Base-by-base conservation (phyloP, 768 basidiomycete genomes). In the Serendipita sp. region DNA sequence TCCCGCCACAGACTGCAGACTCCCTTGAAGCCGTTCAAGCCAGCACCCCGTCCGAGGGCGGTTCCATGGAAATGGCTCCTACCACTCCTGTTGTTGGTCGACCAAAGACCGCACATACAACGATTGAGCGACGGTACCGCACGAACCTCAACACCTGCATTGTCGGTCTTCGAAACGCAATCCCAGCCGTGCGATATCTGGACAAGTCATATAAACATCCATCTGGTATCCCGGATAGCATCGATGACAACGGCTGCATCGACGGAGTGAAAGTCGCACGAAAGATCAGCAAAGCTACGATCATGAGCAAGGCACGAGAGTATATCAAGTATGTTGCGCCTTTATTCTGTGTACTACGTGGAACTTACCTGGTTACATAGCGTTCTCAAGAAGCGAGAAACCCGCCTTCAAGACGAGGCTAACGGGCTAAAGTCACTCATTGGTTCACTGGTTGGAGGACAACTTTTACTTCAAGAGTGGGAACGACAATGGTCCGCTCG, bases 181-280 rank as follows among this genome's bases (percentile, higher is more conserved):
- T 92, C 1, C 90, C 90, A 3, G 90, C 90, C 0, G 79, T 92
- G 44, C 85, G 89, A 3, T 84, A 89, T 16, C 77, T 91, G 3
- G 89, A 91, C 67, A 79, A 81, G 67, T 79, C 80, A 66, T 30
- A 66, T 28, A 63, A 65, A 63, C 54, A 47, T 16, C 47, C 63
- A 16, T 28, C 65, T 36, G 28, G 44, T n/a, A 58, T 69, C 60
- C 60, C 69, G 44, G 85, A 87, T 68, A 76, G 81, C 1, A 82
- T 89, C n/a, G 89, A 92, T 67, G 83, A 85, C 44, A 81, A 89
- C 2, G 91, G 91, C 2, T 91, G 86, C 68, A 86, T 92, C 2
- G 91, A 94, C 69, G 91, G 91, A n/a, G 89, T 94, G 71, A 88
- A 88, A 72, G 86, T 91, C 8, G 91, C 91, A 5, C 80, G 90